These are phyloP conservation scores for Corymbia maculata DNA, from an alignment of 345 rosid species.

Conservation along the genomic window DNA sequence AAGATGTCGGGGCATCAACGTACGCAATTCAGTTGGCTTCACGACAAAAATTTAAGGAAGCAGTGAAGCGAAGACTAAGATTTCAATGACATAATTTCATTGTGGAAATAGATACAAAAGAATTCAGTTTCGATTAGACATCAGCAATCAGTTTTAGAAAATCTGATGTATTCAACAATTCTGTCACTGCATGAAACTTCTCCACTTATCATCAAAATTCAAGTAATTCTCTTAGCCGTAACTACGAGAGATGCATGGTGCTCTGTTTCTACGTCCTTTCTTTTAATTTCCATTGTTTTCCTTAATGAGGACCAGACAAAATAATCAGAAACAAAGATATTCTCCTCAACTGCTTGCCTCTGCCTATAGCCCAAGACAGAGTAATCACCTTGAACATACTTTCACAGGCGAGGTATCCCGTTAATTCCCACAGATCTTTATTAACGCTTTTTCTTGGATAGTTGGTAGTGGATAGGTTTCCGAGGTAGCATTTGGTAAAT, in stretches of 20 bases:
- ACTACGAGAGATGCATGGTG: background rate
- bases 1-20: background rate
- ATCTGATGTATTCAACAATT: too few species aligned
- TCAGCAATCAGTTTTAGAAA: background rate
- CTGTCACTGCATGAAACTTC: background rate
- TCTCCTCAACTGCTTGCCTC: too few species aligned
- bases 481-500: too few species aligned
- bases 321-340: background rate
- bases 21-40: background rate
- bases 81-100: background rate
- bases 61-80: background rate
- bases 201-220: too few species aligned
- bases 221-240: background rate
- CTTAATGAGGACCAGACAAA: background rate
- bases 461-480: too few species aligned
- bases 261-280: background rate
- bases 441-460: too few species aligned
- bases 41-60: background rate
- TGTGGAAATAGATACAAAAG: too few species aligned
- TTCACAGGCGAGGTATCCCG: background rate
- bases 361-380: background rate
- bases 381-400: background rate
- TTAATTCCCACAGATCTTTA: too few species aligned
- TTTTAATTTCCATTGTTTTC: background rate
- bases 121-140: background rate